These are phyloP conservation scores for Boletus smithii DNA, from an alignment of 1,284 basidiomycete genomes.

Conservation along the genomic window DNA sequence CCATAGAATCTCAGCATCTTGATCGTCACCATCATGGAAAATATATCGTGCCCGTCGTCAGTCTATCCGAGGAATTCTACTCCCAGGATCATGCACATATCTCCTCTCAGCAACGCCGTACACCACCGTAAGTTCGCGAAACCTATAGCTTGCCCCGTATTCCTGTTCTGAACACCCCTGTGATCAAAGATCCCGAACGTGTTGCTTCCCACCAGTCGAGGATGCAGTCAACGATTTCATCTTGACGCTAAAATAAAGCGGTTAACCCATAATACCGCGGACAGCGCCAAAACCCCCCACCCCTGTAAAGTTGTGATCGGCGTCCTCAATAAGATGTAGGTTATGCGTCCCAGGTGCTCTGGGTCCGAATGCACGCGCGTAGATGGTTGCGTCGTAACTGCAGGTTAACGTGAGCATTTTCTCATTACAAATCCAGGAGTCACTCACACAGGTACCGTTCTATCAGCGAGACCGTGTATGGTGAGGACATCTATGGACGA, in stretches of 20 bases:
- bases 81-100: too few relatives aligned
- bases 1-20: too few relatives aligned
- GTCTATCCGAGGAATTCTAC: too few relatives aligned
- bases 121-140: neutral
- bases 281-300: constrained; percentile 31
- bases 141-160: constrained; percentile 46
- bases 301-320: constrained; percentile 71
- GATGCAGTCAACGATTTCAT: constrained; percentile 59
- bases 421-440: neutral
- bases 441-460: constrained; percentile 63
- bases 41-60: too few relatives aligned
- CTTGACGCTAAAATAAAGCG: constrained; percentile 39
- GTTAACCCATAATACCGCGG: constrained; percentile 5
- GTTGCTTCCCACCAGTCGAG: constrained; percentile 57
- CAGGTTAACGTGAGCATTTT: constrained; percentile 2
- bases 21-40: too few relatives aligned
- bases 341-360: constrained; percentile 64
- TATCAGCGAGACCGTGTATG: constrained; percentile 64
- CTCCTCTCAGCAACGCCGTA: too few relatives aligned
- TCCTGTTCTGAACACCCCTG: constrained; percentile 58
- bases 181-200: constrained; percentile 42
- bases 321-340: constrained; percentile 62
- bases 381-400: constrained; percentile 71
- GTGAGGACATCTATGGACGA: constrained; percentile 57
- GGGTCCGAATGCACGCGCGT: constrained; percentile 55